Conservation (phyloP, 768 basidiomycete genomes). For the Amylocystis lapponica region DNA sequence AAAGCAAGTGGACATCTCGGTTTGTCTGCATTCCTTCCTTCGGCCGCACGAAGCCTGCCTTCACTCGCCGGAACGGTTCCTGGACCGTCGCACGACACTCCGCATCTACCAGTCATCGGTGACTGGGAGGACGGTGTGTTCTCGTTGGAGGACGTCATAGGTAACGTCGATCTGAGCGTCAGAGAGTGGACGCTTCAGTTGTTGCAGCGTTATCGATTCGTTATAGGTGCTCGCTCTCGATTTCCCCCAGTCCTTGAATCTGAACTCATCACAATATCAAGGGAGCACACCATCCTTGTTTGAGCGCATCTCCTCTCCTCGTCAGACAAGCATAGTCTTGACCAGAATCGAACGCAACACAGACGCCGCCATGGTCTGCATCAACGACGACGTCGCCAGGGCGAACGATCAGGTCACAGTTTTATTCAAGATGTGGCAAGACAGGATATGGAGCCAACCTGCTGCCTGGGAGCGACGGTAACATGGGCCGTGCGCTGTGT, state of each 20-base stretch:
- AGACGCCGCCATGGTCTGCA: slow-evolving; percentile 24
- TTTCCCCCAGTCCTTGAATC: background rate
- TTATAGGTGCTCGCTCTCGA: slow-evolving; percentile 17
- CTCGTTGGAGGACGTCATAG: slow-evolving; percentile 16
- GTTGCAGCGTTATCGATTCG: slow-evolving; percentile 29
- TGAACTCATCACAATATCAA: slow-evolving; percentile 1
- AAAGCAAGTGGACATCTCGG: slow-evolving; percentile 26
- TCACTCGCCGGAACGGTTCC: background rate
- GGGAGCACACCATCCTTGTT: slow-evolving; percentile 17
- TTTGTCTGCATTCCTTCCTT: slow-evolving; percentile 31
- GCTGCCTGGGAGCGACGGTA: slow-evolving; percentile 16
- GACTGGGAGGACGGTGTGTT: slow-evolving; percentile 21
- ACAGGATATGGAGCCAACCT: slow-evolving; percentile 11
- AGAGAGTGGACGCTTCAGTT: slow-evolving; percentile 26
- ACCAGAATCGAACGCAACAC: slow-evolving; percentile 12
- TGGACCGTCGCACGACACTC: no score
- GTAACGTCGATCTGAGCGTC: slow-evolving; percentile 11
- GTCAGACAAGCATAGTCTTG: slow-evolving; percentile 11
- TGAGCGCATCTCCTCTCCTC: slow-evolving; percentile 17
- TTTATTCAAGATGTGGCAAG: slow-evolving; percentile 14
- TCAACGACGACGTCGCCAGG: slow-evolving; percentile 27
- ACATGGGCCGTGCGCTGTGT: background rate
- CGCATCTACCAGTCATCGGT: slow-evolving; percentile 18
- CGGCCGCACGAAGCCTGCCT: background rate
- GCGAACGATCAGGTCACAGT: slow-evolving; percentile 6